Base-by-base conservation (phyloP, 1,284 basidiomycete genomes). In the Trichosporon inkin region DNA sequence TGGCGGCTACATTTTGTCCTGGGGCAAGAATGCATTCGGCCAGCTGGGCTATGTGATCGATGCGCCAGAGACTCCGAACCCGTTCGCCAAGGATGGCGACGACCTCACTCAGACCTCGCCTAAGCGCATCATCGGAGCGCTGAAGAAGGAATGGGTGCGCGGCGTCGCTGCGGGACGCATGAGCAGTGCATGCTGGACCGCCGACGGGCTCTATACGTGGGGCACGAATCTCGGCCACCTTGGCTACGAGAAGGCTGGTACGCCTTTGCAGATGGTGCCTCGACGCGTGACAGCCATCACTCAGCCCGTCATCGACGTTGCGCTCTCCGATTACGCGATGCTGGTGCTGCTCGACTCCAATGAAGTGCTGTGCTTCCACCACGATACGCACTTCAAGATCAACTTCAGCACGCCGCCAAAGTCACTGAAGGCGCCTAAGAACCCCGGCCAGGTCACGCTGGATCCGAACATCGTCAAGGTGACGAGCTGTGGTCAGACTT, bases 181-280 rank as follows among this genome's bases (percentile, higher is more conserved):
- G 22, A 89, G 92, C 22, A 92, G 90, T 19, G 92, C 86, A 1
- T 95, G 91, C 72, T 99, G 91, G 88, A 96, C 93, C 0, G 73
- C 74, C 3, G 83, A 84, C 16, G 84, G 87, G n/a, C 84, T 98
- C 0, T 97, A 86, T 78, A 96, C 94, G 0, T 99, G 94, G 94
- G 96, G 95, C 0, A 92, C 89, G 22, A 97, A 98, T 76, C 84
- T 84, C 35, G 96, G 96, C 0, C 96, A 99, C 74, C 82, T 99
- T 3, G 94, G 94, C 1, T 91, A 91, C 64, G 87, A 89, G 63
- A 88, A 85, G 70, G 75, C 80, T 5, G 82, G 88, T 0, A 89
- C 88, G 47, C 86, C 90, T 0, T 81, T 90, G 0, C 95, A 98
- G 75, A 75, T 89, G 2, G 71, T 84, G 2, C 95, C 95, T 0